A percentile compares a stretch with the other conserved stretches of the same genome.
Conservation (phyloP, 495 filamentous ascomycete species). For the Tuber melanosporum region DNA sequence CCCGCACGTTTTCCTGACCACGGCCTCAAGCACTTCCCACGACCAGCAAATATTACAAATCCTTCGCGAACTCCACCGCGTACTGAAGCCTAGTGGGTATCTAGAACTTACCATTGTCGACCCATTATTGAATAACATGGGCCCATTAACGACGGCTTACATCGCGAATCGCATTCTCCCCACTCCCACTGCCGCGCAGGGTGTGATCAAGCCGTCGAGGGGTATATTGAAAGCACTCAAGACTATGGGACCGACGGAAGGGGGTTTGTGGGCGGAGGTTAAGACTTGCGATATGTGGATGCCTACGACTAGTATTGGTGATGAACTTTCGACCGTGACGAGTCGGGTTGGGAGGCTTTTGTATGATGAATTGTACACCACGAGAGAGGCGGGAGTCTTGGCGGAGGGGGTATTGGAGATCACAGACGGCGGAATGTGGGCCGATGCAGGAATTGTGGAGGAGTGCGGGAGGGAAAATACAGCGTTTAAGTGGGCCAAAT, state of each 20-base stretch:
- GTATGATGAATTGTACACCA: slow-evolving; percentile 37
- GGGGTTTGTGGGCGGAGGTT: slow-evolving; percentile 29
- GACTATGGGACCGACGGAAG: slow-evolving; percentile 1
- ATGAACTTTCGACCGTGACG: slow-evolving; percentile 40
- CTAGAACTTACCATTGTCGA: slow-evolving; percentile 36
- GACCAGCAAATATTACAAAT: slow-evolving; percentile 23
- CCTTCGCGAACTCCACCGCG: slow-evolving; percentile 30
- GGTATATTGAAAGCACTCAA: slow-evolving; percentile 25
- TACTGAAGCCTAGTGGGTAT: slow-evolving; percentile 40
- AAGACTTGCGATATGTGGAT: slow-evolving; percentile 42
- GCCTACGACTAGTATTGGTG: slow-evolving; percentile 39
- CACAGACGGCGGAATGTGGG: slow-evolving; percentile 34
- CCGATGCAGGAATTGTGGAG: slow-evolving; percentile 27
- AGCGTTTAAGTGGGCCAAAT: slow-evolving; percentile 40
- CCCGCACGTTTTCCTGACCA: slow-evolving; percentile 11
- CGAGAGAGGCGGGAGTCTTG: not conserved
- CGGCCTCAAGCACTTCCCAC: slow-evolving; percentile 14
- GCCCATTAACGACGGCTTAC: slow-evolving; percentile 30
- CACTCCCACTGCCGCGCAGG: slow-evolving; percentile 8
- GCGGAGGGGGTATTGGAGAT: not conserved
- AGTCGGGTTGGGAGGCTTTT: slow-evolving; percentile 36
- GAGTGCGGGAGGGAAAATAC: slow-evolving; percentile 39
- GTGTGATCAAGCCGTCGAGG: slow-evolving; percentile 29
- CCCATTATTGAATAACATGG: slow-evolving; percentile 40
- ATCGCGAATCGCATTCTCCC: slow-evolving; percentile 25